Conservation (phyloP, 306 rosid genomes). For the Parietaria judaica region DNA sequence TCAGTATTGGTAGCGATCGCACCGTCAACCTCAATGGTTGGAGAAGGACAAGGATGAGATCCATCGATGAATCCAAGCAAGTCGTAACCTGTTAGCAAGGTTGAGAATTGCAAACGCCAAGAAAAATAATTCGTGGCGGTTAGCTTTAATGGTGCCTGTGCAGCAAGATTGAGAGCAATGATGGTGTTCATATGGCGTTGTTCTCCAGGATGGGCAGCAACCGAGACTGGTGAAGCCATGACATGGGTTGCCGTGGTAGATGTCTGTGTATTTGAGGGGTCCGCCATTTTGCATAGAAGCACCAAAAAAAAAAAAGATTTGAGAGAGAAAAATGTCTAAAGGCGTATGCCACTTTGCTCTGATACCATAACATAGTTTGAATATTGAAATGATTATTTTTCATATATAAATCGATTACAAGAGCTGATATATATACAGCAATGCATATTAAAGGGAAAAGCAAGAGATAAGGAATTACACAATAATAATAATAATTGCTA, state of each 20-base stretch:
- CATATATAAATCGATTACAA: too few species aligned
- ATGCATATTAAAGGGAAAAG: too few species aligned
- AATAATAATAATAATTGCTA: too few species aligned
- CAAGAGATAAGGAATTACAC: too few species aligned
- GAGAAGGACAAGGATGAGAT: neutral
- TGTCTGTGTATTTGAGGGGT: too few species aligned
- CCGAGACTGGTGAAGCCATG: neutral
- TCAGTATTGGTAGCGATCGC: neutral
- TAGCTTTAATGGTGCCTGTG: neutral
- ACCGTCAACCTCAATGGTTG: neutral
- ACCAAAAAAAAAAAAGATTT: too few species aligned
- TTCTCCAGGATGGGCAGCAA: neutral
- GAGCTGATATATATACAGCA: too few species aligned
- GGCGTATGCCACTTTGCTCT: too few species aligned
- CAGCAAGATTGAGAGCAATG: neutral
- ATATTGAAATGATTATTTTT: too few species aligned
- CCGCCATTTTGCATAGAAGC: too few species aligned
- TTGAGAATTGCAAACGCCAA: neutral
- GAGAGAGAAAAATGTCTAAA: neutral
- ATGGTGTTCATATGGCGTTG: neutral
- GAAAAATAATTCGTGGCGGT: neutral
- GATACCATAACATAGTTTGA: too few species aligned
- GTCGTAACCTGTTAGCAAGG: neutral
- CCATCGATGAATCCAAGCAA: constrained; percentile 6
- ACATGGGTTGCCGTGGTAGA: too few species aligned